A percentile compares a stretch with the other conserved stretches of the same genome.
These are phyloP conservation scores for Ophiostoma tasmaniense DNA, from an alignment of 2,329 filamentous ascomycete genomes.

Conservation along the genomic window DNA sequence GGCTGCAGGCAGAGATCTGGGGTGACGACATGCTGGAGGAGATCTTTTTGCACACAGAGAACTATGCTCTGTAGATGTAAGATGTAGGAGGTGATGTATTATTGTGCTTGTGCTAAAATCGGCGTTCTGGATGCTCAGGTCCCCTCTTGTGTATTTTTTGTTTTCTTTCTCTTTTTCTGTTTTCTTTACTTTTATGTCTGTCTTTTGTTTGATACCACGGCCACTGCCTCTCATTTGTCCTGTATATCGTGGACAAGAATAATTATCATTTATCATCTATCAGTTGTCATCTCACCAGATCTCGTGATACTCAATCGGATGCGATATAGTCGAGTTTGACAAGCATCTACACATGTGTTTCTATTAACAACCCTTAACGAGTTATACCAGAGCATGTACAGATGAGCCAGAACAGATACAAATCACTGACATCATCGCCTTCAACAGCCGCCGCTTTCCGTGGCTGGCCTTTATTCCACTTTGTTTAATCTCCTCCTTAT, in stretches of 20 bases:
- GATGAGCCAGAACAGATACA: too few species aligned
- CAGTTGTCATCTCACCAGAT: background rate
- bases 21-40: slow-evolving; percentile 70
- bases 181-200: background rate
- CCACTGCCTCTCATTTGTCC: background rate
- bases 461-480: background rate
- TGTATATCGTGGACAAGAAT: background rate
- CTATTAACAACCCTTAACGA: background rate
- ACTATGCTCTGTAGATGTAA: slow-evolving; percentile 65
- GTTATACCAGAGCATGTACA: background rate
- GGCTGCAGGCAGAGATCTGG: slow-evolving; percentile 76
- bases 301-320: background rate
- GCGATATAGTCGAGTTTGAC: background rate
- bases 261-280: background rate
- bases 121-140: background rate
- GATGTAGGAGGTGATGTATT: background rate
- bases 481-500: background rate
- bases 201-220: background rate
- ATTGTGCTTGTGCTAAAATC: background rate
- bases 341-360: too few species aligned
- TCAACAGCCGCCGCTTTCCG: background rate
- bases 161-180: background rate
- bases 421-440: background rate
- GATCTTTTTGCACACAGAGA: slow-evolving; percentile 90
- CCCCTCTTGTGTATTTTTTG: background rate